Percentiles rank a stretch among this genome's conserved stretches.
phyloP scores from a whole-genome alignment of 2,329 filamentous ascomycete genomes.

The Lomentospora prolificans region DNA sequence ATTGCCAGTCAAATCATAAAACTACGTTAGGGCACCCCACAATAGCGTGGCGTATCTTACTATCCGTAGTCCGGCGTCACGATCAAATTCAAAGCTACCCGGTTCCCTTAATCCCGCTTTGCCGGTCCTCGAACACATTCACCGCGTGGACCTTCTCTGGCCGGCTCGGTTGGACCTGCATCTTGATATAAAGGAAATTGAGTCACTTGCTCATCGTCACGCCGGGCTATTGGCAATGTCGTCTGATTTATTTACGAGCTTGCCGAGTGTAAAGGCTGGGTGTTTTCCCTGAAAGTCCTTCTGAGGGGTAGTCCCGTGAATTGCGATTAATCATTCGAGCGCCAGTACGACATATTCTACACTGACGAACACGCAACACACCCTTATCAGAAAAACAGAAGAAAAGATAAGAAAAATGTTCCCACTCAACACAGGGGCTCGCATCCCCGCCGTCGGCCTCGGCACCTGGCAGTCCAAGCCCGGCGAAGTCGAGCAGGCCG shows the following conservation, averaged over 20 bases:
- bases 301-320: neutral
- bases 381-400: neutral
- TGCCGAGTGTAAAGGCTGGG: neutral
- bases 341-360: neutral
- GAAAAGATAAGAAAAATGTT: slow-evolving; percentile 30
- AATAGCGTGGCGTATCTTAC: no score
- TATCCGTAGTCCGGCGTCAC: no score
- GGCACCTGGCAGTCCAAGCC: slow-evolving; percentile 72
- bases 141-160: no score
- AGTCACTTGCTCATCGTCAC: neutral
- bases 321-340: neutral
- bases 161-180: neutral
- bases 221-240: neutral
- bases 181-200: neutral
- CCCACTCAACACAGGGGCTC: slow-evolving; percentile 64
- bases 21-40: no score
- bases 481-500: slow-evolving; percentile 58
- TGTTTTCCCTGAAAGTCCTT: neutral
- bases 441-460: slow-evolving; percentile 67
- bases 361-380: neutral
- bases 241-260: neutral
- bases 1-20: no score
- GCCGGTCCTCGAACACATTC: no score
- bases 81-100: no score
- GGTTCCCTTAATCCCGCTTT: no score